Percentiles rank a stretch among this genome's conserved stretches.
Evolutionary conservation across 768 basidiomycete species (phyloP).

Genomic region (Paxillus ammoniavirescens): DNA sequence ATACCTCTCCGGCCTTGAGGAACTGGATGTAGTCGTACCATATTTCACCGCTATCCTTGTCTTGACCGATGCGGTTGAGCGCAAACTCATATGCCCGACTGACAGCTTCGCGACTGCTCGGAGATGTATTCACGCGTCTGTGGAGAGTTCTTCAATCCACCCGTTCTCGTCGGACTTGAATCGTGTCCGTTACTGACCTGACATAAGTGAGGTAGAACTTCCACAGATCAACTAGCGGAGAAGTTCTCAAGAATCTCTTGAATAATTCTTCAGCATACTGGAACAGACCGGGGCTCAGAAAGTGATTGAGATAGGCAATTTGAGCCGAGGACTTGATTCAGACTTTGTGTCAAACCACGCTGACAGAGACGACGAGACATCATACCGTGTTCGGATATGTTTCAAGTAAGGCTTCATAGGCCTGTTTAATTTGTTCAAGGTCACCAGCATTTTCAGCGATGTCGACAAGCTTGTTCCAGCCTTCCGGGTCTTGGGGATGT

Average conservation of each 20-base stretch:
- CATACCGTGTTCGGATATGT: conserved; percentile 92
- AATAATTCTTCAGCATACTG: conserved; percentile 85
- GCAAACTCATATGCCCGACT: conserved; percentile 93
- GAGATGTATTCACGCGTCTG: conserved; percentile 69
- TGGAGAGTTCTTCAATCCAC: conserved; percentile 13
- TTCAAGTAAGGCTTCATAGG: conserved; percentile 80
- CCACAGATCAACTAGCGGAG: conserved; percentile 89
- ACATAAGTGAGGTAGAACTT: conserved; percentile 93
- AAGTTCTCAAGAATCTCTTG: conserved; percentile 79
- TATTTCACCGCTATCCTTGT: conserved; percentile 88
- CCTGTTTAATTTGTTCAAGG: conserved; percentile 73
- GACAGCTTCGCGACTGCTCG: conserved; percentile 71
- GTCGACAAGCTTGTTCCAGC: conserved; percentile 75
- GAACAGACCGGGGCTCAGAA: conserved; percentile 63
- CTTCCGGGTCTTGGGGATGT: conserved; percentile 72
- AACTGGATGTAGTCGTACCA: conserved; percentile 96
- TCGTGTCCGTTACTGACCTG: conserved; percentile 50
- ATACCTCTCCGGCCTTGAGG: conserved; percentile 73
- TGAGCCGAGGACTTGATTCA: conserved; percentile 70
- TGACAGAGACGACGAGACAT: conserved; percentile 27
- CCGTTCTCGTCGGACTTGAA: conserved; percentile 4
- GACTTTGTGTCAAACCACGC: conserved; percentile 22
- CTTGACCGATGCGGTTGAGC: conserved; percentile 83
- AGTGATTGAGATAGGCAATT: conserved; percentile 81
- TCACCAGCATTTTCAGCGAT: conserved; percentile 77